phyloP scores from a whole-genome alignment of 202 grass and related monocot genomes.

The Panicum virgatum region DNA sequence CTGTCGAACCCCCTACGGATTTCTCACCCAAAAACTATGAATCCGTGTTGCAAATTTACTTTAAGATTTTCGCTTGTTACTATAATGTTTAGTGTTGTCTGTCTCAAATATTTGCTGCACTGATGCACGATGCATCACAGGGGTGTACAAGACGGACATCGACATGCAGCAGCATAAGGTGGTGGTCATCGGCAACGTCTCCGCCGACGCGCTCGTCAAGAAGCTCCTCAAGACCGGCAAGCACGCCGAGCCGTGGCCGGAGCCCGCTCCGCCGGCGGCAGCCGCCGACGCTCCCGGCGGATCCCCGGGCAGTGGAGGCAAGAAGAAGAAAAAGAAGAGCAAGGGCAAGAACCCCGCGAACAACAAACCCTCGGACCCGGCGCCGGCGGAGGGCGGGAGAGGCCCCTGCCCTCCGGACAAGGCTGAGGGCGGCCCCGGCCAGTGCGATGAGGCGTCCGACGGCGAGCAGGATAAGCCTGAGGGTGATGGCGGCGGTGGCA shows the following conservation, averaged over 20 bases:
- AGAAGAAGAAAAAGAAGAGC: slow-evolving; percentile 79
- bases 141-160: slow-evolving; percentile 85
- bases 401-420: slow-evolving; percentile 12
- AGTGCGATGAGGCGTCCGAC: slow-evolving; percentile 43
- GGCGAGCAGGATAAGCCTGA: slow-evolving; percentile 48
- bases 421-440: neutral
- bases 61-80: neutral
- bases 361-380: slow-evolving; percentile 19
- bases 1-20: neutral
- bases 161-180: slow-evolving; percentile 90
- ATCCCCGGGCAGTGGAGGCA: slow-evolving; percentile 20
- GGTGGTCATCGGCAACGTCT: slow-evolving; percentile 79
- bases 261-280: slow-evolving; percentile 10
- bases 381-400: slow-evolving; percentile 6
- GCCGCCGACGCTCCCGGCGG: neutral
- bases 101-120: neutral
- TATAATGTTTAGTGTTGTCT: neutral
- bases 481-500: neutral
- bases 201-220: slow-evolving; percentile 72
- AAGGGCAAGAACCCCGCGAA: slow-evolving; percentile 45
- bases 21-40: neutral
- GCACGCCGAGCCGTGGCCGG: slow-evolving; percentile 91
- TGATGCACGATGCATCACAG: slow-evolving; percentile 45
- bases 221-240: slow-evolving; percentile 91
- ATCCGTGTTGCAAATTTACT: neutral